phyloP scores from a whole-genome alignment of 306 rosid genomes.

The Cercis canadensis region DNA sequence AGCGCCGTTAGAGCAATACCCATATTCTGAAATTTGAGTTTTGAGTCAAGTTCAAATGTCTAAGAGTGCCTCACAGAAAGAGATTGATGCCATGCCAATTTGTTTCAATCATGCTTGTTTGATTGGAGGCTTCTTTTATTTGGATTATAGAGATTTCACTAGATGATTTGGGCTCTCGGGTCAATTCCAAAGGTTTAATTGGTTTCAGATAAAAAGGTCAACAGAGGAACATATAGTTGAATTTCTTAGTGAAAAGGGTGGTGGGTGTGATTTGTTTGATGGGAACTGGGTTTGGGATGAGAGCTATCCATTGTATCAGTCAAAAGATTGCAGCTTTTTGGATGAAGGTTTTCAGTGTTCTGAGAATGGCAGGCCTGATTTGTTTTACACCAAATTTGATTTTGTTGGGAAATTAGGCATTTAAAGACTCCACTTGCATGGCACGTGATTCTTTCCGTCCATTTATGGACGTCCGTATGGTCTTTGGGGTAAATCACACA shows the following conservation, averaged over 20 bases:
- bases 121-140: conserved; percentile 60
- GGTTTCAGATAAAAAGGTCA: conserved; percentile 56
- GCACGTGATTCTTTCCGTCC: no score
- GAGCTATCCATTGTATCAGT: conserved; percentile 70
- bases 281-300: conserved; percentile 97
- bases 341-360: conserved; percentile 85
- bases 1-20: conserved; percentile 35
- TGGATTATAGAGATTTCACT: conserved; percentile 55
- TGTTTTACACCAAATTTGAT: conserved; percentile 82
- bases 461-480: no score
- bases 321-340: conserved; percentile 67
- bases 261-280: conserved; percentile 70
- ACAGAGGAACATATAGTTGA: conserved; percentile 50
- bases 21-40: conserved; percentile 13
- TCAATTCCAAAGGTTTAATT: conserved; percentile 53
- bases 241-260: conserved; percentile 60
- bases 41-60: conserved; percentile 50
- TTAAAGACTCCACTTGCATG: no score
- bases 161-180: conserved; percentile 50
- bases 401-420: no score
- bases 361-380: conserved; percentile 92
- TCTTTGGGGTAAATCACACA: no score
- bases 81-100: conserved; percentile 54
- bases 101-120: no score
- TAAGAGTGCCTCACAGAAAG: conserved; percentile 39